Conservation (phyloP, 768 basidiomycete species). For the Naganishia onofrii region DNA sequence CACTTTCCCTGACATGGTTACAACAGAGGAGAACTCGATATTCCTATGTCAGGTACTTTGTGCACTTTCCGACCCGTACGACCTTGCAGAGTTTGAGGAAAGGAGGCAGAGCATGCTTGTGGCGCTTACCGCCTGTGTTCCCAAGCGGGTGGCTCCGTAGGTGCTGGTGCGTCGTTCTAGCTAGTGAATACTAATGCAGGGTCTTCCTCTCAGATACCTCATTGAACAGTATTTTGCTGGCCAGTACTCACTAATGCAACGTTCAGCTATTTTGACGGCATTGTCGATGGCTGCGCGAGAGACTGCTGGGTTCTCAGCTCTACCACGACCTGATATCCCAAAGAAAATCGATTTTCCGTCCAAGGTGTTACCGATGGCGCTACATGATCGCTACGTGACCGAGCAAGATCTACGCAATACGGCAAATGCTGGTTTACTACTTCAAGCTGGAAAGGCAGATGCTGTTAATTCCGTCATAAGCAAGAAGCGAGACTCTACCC, state of each 20-base stretch:
- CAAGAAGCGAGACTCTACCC: background rate
- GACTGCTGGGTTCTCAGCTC: slow-evolving; percentile 59
- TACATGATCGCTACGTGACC: slow-evolving; percentile 67
- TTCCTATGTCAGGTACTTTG: slow-evolving; percentile 72
- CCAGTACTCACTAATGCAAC: slow-evolving; percentile 83
- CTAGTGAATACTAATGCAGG: background rate
- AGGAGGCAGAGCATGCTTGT: slow-evolving; percentile 73
- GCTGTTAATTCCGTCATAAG: background rate
- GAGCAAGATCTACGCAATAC: slow-evolving; percentile 7
- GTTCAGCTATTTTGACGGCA: slow-evolving; percentile 78
- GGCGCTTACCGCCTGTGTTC: slow-evolving; percentile 77
- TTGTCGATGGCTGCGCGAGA: slow-evolving; percentile 83
- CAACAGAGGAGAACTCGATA: slow-evolving; percentile 80
- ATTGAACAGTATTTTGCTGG: slow-evolving; percentile 92
- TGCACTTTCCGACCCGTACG: slow-evolving; percentile 75
- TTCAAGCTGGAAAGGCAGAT: slow-evolving; percentile 17
- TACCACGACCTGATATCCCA: slow-evolving; percentile 42
- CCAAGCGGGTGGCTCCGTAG: slow-evolving; percentile 74
- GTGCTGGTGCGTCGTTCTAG: slow-evolving; percentile 48
- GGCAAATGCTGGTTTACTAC: slow-evolving; percentile 2
- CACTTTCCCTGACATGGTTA: slow-evolving; percentile 23
- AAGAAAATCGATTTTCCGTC: slow-evolving; percentile 66
- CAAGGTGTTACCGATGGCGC: slow-evolving; percentile 67
- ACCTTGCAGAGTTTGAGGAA: slow-evolving; percentile 72
- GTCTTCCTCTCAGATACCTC: slow-evolving; percentile 60